These are phyloP conservation scores for Kwoniella dejecticola DNA, from an alignment of 768 basidiomycete species.

Conservation along the genomic window DNA sequence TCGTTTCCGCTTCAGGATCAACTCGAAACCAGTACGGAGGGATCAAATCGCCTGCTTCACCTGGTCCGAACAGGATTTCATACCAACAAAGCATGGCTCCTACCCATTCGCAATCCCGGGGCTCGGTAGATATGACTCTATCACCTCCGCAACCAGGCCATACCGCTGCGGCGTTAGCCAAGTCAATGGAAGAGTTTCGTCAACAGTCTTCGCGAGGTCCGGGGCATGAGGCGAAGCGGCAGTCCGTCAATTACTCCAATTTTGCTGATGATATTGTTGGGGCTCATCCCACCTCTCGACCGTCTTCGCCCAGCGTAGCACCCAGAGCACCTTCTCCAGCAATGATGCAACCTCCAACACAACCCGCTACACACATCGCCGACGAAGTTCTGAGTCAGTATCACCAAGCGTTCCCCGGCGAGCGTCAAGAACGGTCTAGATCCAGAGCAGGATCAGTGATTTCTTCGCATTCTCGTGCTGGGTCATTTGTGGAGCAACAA, in stretches of 20 bases:
- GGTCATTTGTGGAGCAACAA: slow-evolving; percentile 42
- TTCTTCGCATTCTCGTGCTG: slow-evolving; percentile 36
- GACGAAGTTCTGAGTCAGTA: slow-evolving; percentile 76
- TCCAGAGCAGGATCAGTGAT: slow-evolving; percentile 35
- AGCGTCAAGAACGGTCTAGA: slow-evolving; percentile 55
- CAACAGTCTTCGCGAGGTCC: slow-evolving; percentile 32
- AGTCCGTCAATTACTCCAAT: slow-evolving; percentile 66
- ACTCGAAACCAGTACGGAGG: slow-evolving; percentile 27
- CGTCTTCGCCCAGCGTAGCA: slow-evolving; percentile 64
- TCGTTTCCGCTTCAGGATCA: slow-evolving; percentile 32
- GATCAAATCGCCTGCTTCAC: slow-evolving; percentile 38
- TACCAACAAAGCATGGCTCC: slow-evolving; percentile 33
- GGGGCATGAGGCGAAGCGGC: slow-evolving; percentile 31
- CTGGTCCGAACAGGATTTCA: slow-evolving; percentile 43
- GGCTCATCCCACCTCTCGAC: slow-evolving; percentile 70
- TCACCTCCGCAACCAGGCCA: slow-evolving; percentile 53
- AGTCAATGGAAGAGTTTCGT: slow-evolving; percentile 57
- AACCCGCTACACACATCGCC: slow-evolving; percentile 59
- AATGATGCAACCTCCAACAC: slow-evolving; percentile 68
- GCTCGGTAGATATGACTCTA: slow-evolving; percentile 41
- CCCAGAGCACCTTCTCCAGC: slow-evolving; percentile 58
- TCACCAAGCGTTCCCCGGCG: slow-evolving; percentile 83
- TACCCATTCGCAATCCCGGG: slow-evolving; percentile 21
- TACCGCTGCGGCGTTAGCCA: slow-evolving; percentile 54
- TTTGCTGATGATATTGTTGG: slow-evolving; percentile 81